phyloP scores from a whole-genome alignment of 179 eudicot genomes.

The Silene noctiflora region DNA sequence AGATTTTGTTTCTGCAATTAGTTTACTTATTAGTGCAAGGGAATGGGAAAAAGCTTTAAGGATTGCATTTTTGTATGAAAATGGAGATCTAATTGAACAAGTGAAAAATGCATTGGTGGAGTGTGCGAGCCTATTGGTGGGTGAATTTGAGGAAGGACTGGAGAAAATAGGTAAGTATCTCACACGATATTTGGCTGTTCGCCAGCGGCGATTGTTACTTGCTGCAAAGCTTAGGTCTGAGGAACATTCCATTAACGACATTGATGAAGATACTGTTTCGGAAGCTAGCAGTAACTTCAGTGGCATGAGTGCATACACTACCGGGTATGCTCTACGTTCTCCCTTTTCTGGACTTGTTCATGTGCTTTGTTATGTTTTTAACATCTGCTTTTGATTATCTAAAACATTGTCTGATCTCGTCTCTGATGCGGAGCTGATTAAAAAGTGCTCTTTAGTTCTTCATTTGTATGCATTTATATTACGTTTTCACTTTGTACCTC shows the following conservation, averaged over 20 bases:
- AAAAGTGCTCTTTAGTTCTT: not conserved
- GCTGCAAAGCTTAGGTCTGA: slow-evolving; percentile 78
- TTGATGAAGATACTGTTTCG: slow-evolving; percentile 79
- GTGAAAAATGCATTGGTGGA: slow-evolving; percentile 69
- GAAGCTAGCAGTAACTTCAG: slow-evolving; percentile 95
- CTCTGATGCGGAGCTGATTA: no score
- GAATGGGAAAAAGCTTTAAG: slow-evolving; percentile 95
- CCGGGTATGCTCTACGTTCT: slow-evolving; percentile 56
- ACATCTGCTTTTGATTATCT: not conserved
- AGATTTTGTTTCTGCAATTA: slow-evolving; percentile 56
- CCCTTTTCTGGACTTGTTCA: slow-evolving; percentile 1
- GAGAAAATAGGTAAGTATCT: slow-evolving; percentile 92
- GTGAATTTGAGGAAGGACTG: slow-evolving; percentile 74
- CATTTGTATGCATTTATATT: no score
- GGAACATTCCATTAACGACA: slow-evolving; percentile 51
- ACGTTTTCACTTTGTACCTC: not conserved
- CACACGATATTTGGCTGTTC: slow-evolving; percentile 81
- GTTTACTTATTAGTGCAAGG: slow-evolving; percentile 70
- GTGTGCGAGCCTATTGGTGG: slow-evolving; percentile 56
- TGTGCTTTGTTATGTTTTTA: slow-evolving; percentile 16
- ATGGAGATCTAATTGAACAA: slow-evolving; percentile 54
- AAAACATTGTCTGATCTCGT: slow-evolving; percentile 1
- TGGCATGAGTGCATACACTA: slow-evolving; percentile 98
- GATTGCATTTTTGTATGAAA: slow-evolving; percentile 62
- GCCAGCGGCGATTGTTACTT: slow-evolving; percentile 83